Evolutionary conservation across 192 early-diverging fungal genomes (phyloP).

Genomic region (Thoreauomyces humboldtii): DNA sequence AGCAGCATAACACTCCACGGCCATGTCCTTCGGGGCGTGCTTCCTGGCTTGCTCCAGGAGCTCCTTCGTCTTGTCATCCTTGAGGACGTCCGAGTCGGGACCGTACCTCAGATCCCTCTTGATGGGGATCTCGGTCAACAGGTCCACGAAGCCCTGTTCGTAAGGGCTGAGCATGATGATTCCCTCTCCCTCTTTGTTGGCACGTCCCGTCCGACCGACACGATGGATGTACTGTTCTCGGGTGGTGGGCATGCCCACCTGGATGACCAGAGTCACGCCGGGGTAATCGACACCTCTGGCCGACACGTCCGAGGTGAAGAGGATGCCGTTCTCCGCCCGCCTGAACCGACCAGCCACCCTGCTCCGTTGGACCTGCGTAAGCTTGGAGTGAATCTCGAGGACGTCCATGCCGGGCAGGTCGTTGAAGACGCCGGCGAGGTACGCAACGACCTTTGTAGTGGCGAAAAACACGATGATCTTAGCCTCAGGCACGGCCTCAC

Average conservation of each 20-base stretch:
- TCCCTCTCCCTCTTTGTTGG: slow-evolving; percentile 86
- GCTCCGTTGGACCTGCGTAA: slow-evolving; percentile 70
- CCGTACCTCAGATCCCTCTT: slow-evolving; percentile 15
- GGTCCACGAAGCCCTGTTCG: slow-evolving; percentile 72
- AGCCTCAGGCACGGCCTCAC: slow-evolving; percentile 50
- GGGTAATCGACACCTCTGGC: slow-evolving; percentile 98
- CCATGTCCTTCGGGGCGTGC: slow-evolving; percentile 31
- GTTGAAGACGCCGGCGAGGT: slow-evolving; percentile 63
- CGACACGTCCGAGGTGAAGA: slow-evolving; percentile 94
- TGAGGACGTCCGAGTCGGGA: background rate
- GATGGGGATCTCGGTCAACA: slow-evolving; percentile 20
- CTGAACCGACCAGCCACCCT: slow-evolving; percentile 76
- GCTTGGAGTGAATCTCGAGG: slow-evolving; percentile 74
- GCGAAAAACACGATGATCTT: slow-evolving; percentile 91
- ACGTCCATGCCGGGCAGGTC: slow-evolving; percentile 43
- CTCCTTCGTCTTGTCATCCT: slow-evolving; percentile 17
- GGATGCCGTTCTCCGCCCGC: slow-evolving; percentile 53
- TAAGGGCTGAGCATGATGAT: slow-evolving; percentile 74
- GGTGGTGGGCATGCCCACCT: slow-evolving; percentile 79
- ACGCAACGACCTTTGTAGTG: slow-evolving; percentile 69
- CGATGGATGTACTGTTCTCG: slow-evolving; percentile 94
- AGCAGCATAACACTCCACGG: slow-evolving; percentile 56
- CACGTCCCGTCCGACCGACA: slow-evolving; percentile 94
- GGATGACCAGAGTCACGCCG: slow-evolving; percentile 84
- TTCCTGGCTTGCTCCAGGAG: slow-evolving; percentile 42